Evolutionary conservation across 1,139 yeast genomes (phyloP).

Genomic region (Magnusiomyces suaveolens): DNA sequence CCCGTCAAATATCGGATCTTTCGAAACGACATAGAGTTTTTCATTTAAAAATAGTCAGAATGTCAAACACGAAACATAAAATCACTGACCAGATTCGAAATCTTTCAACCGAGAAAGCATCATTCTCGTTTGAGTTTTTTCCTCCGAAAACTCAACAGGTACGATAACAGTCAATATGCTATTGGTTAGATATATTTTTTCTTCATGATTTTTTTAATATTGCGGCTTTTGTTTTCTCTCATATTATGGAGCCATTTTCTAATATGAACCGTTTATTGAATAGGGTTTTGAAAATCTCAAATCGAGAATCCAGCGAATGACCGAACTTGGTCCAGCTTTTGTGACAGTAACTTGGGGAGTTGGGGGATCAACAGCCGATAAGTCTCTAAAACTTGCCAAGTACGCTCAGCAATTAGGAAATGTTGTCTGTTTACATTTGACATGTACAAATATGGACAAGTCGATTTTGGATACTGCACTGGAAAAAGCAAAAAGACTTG

Average conservation of each 20-base stretch:
- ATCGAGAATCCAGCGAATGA: constrained; percentile 82
- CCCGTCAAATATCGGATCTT: no score
- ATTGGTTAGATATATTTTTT: no score
- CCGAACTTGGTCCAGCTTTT: constrained; percentile 76
- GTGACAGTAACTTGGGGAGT: constrained; percentile 98
- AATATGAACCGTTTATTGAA: no score
- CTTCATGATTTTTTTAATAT: no score
- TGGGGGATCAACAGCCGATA: constrained; percentile 87
- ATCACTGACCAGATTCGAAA: neutral
- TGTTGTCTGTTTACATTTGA: constrained; percentile 86
- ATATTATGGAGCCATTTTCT: no score
- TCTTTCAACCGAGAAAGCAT: constrained; percentile 28
- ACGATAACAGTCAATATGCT: no score
- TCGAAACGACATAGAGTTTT: no score
- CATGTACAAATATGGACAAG: constrained; percentile 88
- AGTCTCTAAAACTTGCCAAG: constrained; percentile 73
- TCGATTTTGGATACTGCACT: constrained; percentile 72
- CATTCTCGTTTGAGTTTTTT: constrained; percentile 86
- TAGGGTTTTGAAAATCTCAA: constrained; percentile 71
- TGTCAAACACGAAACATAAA: neutral
- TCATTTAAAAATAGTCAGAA: no score
- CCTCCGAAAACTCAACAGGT: constrained; percentile 87
- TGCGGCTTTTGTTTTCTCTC: no score
- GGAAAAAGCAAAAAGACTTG: constrained; percentile 56
- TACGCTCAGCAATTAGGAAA: constrained; percentile 67